phyloP scores from a whole-genome alignment of 176 grass and related monocot species.

The Aegilops tauschii region DNA sequence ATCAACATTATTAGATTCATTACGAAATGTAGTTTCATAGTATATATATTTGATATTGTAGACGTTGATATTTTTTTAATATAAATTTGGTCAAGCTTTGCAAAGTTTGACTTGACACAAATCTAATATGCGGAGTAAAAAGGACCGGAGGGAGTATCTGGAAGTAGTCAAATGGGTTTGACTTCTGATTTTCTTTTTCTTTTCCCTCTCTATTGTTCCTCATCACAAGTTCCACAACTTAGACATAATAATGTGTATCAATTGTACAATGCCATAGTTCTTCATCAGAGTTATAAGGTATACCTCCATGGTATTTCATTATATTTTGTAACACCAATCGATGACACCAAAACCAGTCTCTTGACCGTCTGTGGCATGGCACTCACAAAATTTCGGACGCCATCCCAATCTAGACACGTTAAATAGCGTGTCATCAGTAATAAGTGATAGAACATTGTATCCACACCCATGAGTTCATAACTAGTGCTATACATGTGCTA shows the following conservation, averaged over 20 bases:
- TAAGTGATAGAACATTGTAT: slow-evolving; percentile 4
- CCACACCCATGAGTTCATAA: neutral
- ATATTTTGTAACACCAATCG: slow-evolving; percentile 92
- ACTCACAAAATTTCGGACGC: slow-evolving; percentile 75
- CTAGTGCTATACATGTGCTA: neutral
- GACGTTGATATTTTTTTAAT: too few species aligned
- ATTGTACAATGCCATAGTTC: neutral
- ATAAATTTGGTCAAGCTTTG: too few species aligned
- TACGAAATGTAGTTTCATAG: too few species aligned
- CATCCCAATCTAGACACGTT: slow-evolving; percentile 73
- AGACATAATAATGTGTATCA: neutral
- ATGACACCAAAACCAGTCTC: slow-evolving; percentile 81
- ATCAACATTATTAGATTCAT: too few species aligned
- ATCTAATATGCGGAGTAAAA: too few species aligned
- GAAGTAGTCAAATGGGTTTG: too few species aligned
- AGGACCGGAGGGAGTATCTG: too few species aligned
- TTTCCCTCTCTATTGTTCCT: too few species aligned
- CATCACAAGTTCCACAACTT: too few species aligned
- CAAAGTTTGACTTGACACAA: too few species aligned
- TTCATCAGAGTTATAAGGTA: slow-evolving; percentile 12
- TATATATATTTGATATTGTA: too few species aligned
- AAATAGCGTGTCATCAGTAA: slow-evolving; percentile 19
- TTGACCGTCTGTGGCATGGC: slow-evolving; percentile 54
- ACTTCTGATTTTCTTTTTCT: too few species aligned
- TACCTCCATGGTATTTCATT: slow-evolving; percentile 97